phyloP scores from a whole-genome alignment of 1,284 basidiomycete species.

The Ceratobasidium sp. region DNA sequence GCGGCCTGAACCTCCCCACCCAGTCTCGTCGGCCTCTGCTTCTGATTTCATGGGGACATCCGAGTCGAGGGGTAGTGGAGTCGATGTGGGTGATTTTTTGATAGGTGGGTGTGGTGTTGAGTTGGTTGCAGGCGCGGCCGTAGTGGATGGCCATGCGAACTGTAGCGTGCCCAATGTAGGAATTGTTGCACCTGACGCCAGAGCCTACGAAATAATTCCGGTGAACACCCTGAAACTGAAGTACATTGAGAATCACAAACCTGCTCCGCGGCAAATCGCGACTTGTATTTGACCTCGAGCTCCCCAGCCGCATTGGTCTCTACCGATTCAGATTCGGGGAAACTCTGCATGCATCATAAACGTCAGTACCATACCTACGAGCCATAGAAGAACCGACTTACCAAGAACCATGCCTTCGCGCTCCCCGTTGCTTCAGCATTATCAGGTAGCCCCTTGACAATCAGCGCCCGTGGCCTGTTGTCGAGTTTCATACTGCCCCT shows the following conservation, averaged over 20 bases:
- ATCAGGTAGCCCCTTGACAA: slow-evolving; percentile 70
- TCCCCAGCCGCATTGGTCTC: slow-evolving; percentile 65
- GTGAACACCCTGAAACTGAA: background rate
- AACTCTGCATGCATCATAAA: slow-evolving; percentile 58
- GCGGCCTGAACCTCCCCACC: slow-evolving; percentile 25
- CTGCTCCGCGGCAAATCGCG: slow-evolving; percentile 78
- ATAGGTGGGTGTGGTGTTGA: background rate
- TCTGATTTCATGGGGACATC: slow-evolving; percentile 24
- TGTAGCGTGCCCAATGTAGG: slow-evolving; percentile 42
- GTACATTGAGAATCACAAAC: slow-evolving; percentile 53
- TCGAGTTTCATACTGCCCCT: slow-evolving; percentile 85
- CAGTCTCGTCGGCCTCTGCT: slow-evolving; percentile 8
- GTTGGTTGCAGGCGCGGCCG: background rate
- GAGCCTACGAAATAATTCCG: slow-evolving; percentile 23
- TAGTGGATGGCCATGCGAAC: slow-evolving; percentile 42
- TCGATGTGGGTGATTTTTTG: slow-evolving; percentile 13
- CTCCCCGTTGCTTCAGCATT: slow-evolving; percentile 65
- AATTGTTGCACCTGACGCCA: slow-evolving; percentile 42
- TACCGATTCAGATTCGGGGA: slow-evolving; percentile 72
- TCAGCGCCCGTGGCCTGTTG: slow-evolving; percentile 85
- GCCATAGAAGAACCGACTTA: slow-evolving; percentile 53
- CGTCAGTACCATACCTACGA: slow-evolving; percentile 4
- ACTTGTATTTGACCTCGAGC: slow-evolving; percentile 72
- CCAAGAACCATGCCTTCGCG: slow-evolving; percentile 85
- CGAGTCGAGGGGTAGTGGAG: background rate